Base-by-base conservation (phyloP, 768 basidiomycete species). In the Boletellus ananas region DNA sequence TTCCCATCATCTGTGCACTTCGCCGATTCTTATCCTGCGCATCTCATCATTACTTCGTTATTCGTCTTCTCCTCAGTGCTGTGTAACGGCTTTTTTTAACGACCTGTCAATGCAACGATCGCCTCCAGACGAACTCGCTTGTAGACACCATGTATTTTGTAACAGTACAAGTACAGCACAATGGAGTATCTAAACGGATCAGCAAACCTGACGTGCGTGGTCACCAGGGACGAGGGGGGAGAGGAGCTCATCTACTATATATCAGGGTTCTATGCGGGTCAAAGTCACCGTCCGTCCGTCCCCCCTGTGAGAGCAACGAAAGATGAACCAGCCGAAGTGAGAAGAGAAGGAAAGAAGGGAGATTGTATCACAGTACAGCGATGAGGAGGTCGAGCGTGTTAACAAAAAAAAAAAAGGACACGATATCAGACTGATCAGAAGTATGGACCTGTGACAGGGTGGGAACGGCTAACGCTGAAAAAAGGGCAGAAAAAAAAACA, bases 311-410 rank as follows among this genome's bases (percentile, higher is more conserved):
- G 5, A 46, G 42, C 31, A 18, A 43, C 18, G 40, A 27, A 29
- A 46, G 41, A 31, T 11, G 38, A 44, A 20, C 31, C 39, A 38
- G 38, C 51, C 43, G 41, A 40, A 41, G 37, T 47, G 41, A 12
- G 6, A 34, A 42, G 23, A 44, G 45, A 43, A 49, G 41, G 41
- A 54, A 10, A 11, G 29, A 29, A 3, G 29, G 29, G 29, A 18
- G 44, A 50, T 51, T 48, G 62, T 55, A 51, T 49, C 47, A 45
- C 38, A 43, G 39, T 64, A 66, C 63, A 64, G 50, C 39, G 46
- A 40, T 50, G 51, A 35, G 29, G 29, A 18, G 34, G 44, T 16
- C 43, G 21, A 36, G 46, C 47, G 56, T 44, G 53, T 36, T 16
- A 23, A 41, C 7, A 34, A 27, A 25, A 20, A 34, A 34, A n/a